These are phyloP conservation scores for Exophiala alcalophila DNA, from an alignment of 2,329 filamentous ascomycete genomes.

Conservation along the genomic window DNA sequence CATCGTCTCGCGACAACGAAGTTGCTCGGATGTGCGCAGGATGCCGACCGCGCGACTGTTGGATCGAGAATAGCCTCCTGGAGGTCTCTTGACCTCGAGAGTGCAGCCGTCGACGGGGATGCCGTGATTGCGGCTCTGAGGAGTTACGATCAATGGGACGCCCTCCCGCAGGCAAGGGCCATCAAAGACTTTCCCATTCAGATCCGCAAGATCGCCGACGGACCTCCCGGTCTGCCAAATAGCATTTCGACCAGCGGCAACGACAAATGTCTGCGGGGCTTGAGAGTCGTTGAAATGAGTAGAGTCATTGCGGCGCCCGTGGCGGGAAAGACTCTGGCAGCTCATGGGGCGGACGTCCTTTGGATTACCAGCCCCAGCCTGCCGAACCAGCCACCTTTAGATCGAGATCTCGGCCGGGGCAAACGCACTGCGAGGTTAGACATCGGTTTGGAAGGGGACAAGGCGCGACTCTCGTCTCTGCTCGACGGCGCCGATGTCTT, in stretches of 20 bases:
- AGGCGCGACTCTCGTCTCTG: constrained; percentile 32
- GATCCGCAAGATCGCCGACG: constrained; percentile 37
- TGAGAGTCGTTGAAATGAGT: constrained; percentile 41
- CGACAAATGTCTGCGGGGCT: constrained; percentile 40
- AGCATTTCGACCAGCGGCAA: not conserved
- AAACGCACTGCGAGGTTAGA: constrained; percentile 41
- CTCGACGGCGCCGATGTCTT: constrained; percentile 43
- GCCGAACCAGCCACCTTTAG: constrained; percentile 37
- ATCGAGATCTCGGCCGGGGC: constrained; percentile 39
- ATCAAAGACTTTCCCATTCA: constrained; percentile 49
- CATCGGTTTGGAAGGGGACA: constrained; percentile 31
- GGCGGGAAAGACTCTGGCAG: constrained; percentile 38
- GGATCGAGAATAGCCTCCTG: constrained; percentile 40
- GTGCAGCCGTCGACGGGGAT: constrained; percentile 39
- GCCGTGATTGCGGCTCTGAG: constrained; percentile 52
- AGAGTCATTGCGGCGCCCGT: constrained; percentile 42
- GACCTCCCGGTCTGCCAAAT: constrained; percentile 10
- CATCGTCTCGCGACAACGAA: constrained; percentile 46
- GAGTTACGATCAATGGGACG: constrained; percentile 53
- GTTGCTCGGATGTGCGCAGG: constrained; percentile 42
- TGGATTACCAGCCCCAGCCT: constrained; percentile 40
- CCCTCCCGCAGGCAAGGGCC: constrained; percentile 45
- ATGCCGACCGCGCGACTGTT: constrained; percentile 41
- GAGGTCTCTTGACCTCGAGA: constrained; percentile 51
- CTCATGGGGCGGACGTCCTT: constrained; percentile 42